Conservation (phyloP, 2,329 filamentous ascomycete genomes). For the Nigrospora oryzae region DNA sequence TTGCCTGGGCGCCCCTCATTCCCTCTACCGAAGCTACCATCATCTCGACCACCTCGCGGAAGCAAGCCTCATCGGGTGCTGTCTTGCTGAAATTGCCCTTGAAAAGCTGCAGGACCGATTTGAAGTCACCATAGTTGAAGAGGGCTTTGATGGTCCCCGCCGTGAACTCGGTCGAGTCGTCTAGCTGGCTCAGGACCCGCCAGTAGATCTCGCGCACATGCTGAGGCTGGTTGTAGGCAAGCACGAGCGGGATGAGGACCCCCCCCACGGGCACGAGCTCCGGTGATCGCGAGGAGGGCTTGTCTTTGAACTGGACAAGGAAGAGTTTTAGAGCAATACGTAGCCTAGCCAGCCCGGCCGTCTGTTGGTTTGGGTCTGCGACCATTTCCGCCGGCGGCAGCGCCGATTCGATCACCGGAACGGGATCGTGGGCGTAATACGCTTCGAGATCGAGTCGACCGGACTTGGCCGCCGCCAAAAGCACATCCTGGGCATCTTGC, state of each 20-base stretch:
- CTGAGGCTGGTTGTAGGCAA: conserved; percentile 11
- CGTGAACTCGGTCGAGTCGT: conserved; percentile 14
- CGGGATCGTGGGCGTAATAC: conserved; percentile 26
- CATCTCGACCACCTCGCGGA: conserved; percentile 17
- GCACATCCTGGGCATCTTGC: conserved; percentile 21
- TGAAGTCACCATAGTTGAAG: conserved; percentile 18
- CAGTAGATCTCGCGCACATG: conserved; percentile 20
- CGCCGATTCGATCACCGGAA: conserved; percentile 20
- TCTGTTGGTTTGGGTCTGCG: conserved; percentile 4
- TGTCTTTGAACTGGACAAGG: conserved; percentile 17
- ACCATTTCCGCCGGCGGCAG: conserved; percentile 12
- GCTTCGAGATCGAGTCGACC: conserved; percentile 20
- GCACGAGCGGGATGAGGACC: conserved; percentile 17
- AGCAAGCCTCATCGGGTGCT: conserved; percentile 7
- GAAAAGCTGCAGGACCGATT: conserved; percentile 24
- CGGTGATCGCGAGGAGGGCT: conserved; percentile 2
- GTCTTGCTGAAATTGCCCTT: conserved; percentile 20
- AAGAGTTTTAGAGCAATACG: conserved; percentile 20
- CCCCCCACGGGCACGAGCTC: conserved; percentile 14
- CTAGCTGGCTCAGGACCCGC: conserved; percentile 17
- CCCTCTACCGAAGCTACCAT: conserved; percentile 23
- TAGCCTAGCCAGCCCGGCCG: conserved; percentile 6
- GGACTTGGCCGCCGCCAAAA: conserved; percentile 15
- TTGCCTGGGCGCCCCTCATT: conserved; percentile 16
- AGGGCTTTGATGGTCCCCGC: conserved; percentile 23